A percentile compares a stretch with the other conserved stretches of the same genome.
Conservation (phyloP, 495 filamentous ascomycete species). For the Neurospora pannonica region DNA sequence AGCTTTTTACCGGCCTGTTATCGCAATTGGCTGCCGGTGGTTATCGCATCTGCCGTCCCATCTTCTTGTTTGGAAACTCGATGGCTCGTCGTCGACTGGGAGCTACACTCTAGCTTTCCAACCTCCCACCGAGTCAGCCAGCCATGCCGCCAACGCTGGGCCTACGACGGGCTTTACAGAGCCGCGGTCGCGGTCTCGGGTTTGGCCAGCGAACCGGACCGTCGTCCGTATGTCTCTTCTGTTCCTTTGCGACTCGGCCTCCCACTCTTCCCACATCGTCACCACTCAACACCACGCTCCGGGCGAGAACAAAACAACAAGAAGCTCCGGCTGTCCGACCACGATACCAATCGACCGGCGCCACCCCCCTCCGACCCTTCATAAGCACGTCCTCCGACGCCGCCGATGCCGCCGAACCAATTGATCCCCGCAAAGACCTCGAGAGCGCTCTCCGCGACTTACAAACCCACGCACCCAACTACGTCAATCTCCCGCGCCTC, state of each 20-base stretch:
- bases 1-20: background rate
- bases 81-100: background rate
- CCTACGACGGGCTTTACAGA: constrained; percentile 15
- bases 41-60: background rate
- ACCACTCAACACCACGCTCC: constrained; percentile 1
- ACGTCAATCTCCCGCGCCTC: constrained; percentile 66
- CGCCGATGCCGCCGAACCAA: background rate
- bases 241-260: constrained; percentile 21
- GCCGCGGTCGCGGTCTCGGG: constrained; percentile 3
- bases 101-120: background rate
- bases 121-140: background rate
- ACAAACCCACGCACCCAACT: constrained; percentile 49
- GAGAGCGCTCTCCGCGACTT: constrained; percentile 53
- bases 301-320: background rate
- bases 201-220: background rate
- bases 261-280: background rate
- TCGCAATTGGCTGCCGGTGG: background rate
- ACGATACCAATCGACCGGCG: constrained; percentile 14
- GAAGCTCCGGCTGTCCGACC: background rate
- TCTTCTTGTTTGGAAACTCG: background rate
- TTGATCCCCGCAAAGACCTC: constrained; percentile 39
- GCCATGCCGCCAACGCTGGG: constrained; percentile 27
- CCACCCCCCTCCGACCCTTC: background rate
- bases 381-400: background rate
- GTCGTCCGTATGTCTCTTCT: constrained; percentile 34